Conservation (phyloP, 108 stramenopile species). For the Aurantiochytrium sp. region DNA sequence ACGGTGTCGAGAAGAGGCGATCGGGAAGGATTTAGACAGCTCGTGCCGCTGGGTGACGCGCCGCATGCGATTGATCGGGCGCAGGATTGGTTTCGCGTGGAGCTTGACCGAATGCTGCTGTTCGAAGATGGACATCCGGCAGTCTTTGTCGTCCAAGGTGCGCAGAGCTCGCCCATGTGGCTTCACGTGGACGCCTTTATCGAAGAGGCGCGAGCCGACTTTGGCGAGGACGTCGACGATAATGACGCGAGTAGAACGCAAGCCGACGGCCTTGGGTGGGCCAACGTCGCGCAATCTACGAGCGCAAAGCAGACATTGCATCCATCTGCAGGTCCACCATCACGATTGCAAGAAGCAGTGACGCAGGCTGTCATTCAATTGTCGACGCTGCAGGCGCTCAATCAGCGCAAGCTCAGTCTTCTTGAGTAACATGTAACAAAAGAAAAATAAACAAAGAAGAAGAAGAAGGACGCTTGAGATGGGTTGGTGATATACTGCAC, state of each 20-base stretch:
- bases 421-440: background rate
- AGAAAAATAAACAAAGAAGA: background rate
- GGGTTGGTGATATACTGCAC: background rate
- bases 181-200: background rate
- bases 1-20: background rate
- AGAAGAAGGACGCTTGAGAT: background rate
- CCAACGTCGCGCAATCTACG: background rate
- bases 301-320: too few species aligned
- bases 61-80: background rate
- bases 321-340: background rate
- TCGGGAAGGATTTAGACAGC: background rate
- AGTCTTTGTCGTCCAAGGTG: background rate
- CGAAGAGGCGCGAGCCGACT: background rate
- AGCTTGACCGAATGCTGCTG: background rate
- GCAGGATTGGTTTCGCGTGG: background rate
- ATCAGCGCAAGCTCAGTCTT: background rate
- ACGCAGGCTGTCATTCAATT: background rate
- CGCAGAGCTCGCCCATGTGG: background rate
- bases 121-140: background rate
- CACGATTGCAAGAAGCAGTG: background rate
- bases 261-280: background rate
- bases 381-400: background rate
- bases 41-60: background rate
- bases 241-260: background rate
- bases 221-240: background rate